Conservation (phyloP, 805 yeast species). For the Candida coleopterorum region DNA sequence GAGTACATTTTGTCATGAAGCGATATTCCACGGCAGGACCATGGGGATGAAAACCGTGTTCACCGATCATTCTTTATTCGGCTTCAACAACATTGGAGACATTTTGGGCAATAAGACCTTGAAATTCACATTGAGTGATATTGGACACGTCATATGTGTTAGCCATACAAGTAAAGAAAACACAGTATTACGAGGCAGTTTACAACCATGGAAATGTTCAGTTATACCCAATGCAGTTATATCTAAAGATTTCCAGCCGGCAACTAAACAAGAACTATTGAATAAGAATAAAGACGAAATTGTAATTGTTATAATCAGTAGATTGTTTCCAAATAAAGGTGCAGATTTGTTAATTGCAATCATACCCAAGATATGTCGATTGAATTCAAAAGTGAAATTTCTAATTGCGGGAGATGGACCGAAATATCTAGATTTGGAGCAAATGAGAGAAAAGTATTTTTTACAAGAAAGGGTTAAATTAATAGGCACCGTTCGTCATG, state of each 20-base stretch:
- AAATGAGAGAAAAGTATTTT: conserved; percentile 83
- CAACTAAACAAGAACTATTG: conserved; percentile 10
- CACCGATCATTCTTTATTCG: conserved; percentile 94
- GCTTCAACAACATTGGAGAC: conserved; percentile 81
- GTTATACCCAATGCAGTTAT: conserved; percentile 97
- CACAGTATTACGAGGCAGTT: conserved; percentile 79
- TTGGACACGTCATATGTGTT: conserved; percentile 94
- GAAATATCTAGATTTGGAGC: conserved; percentile 86
- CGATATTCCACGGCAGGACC: conserved; percentile 83
- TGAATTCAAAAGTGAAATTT: conserved; percentile 62
- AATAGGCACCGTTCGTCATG: conserved; percentile 86
- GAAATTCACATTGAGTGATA: conserved; percentile 77
- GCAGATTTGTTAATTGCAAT: conserved; percentile 82
- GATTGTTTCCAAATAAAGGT: conserved; percentile 95
- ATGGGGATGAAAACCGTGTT: conserved; percentile 91
- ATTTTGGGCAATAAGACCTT: conserved; percentile 83
- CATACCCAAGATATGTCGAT: conserved; percentile 75
- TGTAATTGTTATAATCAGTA: conserved; percentile 84
- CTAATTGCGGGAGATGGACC: conserved; percentile 98
- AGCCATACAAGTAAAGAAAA: conserved; percentile 96
- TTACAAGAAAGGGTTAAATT: conserved; percentile 84
- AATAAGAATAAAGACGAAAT: conserved; percentile 34
- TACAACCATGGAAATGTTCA: conserved; percentile 72
- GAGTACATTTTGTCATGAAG: conserved; percentile 83
- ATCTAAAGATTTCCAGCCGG: conserved; percentile 59